Base-by-base conservation (phyloP, 257 asterid genomes). In the Thymus mandschuricus region DNA sequence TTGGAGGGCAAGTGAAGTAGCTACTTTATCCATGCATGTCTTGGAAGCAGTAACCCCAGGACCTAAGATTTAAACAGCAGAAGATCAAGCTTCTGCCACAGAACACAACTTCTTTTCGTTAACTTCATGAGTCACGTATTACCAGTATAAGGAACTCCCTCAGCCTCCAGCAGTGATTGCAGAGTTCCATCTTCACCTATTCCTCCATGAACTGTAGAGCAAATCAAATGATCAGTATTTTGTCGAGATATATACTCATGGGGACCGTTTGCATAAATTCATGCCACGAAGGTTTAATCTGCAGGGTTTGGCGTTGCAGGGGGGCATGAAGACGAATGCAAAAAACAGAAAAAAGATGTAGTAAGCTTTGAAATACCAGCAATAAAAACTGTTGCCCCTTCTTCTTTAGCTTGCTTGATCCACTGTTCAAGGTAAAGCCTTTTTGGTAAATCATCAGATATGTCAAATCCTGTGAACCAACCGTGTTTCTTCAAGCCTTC, bases 141-240 rank as follows among this genome's bases (percentile, higher is more conserved):
- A 91, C 97, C 97, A 50, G 95, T 83, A 69, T 87, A 70, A 60
- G 92, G 87, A 69, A 91, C 84, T 75, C 88, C 87, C 81, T 83
- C 90, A n/a, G 88, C 90, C 70, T 86, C 93, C 73, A 91, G 76
- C 81, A 87, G 72, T 41, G 90, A 87, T 78, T 91, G 97, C 75
- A 91, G 95, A 15, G 95, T 91, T 30, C 97, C 96, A 73, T 91
- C 95, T 85, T 91, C 97, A 35, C 97, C 97, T 72, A 91, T 86
- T 67, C 97, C 96, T 68, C 97, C 97, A 82, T 91, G 97, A 77
- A 91, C 97, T 91, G 79, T 71, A 70, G 67, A 76, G 34, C 51
- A 73, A 56, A 74, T 76, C 11, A 82, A 33, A 40, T 33, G 1
- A 54, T 60, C 65, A 62, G 78, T 27, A 68, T n/a, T 13, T 10